Evolutionary conservation across 2,329 filamentous ascomycete species (phyloP).

Genomic region (Epichloe sp.): DNA sequence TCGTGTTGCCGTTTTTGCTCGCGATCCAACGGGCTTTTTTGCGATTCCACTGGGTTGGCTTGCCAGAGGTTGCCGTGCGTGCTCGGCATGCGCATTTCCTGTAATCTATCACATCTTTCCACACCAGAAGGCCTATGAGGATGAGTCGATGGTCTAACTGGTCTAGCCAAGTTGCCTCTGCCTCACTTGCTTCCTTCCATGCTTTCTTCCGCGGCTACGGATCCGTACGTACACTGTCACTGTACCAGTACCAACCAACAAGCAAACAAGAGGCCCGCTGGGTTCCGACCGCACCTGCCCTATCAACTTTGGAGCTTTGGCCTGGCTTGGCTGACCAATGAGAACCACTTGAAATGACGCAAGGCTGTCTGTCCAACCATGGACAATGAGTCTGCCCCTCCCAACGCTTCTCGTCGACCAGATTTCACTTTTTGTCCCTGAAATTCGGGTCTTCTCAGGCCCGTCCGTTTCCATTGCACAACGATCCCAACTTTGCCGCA

Average conservation of each 20-base stretch:
- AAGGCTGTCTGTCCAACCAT: slow-evolving; percentile 5
- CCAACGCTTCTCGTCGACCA: background rate
- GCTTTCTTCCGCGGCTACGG: background rate
- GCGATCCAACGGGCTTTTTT: no score
- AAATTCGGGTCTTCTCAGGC: slow-evolving; percentile 4
- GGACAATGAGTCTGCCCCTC: slow-evolving; percentile 2
- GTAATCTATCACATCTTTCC: background rate
- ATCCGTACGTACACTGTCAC: background rate
- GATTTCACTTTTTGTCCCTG: slow-evolving; percentile 7
- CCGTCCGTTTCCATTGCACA: slow-evolving; percentile 1
- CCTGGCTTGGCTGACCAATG: background rate
- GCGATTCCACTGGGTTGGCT: background rate
- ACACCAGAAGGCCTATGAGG: background rate
- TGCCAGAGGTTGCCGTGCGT: background rate
- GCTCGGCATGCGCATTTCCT: background rate
- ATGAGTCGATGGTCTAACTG: background rate
- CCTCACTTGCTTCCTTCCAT: background rate
- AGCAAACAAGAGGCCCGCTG: no score
- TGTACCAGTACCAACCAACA: no score
- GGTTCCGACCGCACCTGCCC: background rate
- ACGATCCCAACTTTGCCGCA: background rate
- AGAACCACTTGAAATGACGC: slow-evolving; percentile 12
- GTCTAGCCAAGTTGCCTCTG: background rate
- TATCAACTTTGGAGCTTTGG: background rate
- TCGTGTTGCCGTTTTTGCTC: background rate